Conservation (phyloP, 1,139 yeast species). For the Protomyces lactucae-debilis region DNA sequence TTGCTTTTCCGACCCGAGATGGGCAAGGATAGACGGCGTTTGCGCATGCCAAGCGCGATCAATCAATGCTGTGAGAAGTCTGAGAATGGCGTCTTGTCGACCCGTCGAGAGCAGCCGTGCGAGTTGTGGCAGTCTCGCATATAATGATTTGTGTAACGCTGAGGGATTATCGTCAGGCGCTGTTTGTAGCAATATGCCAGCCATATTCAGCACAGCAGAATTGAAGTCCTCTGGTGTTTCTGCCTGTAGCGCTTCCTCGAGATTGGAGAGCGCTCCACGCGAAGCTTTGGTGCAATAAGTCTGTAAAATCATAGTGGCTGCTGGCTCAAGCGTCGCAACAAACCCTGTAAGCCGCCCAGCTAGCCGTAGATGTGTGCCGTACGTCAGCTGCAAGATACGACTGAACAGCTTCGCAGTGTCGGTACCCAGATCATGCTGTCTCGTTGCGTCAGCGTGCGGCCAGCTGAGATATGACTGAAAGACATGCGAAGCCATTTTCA, state of each 20-base stretch:
- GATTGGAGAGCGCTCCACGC: neutral
- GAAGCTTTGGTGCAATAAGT: neutral
- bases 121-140: neutral
- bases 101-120: neutral
- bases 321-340: neutral
- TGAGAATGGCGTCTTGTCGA: neutral
- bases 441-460: neutral
- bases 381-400: neutral
- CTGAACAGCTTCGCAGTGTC: neutral
- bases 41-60: neutral
- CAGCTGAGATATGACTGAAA: neutral
- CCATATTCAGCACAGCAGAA: neutral
- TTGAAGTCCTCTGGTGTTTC: neutral
- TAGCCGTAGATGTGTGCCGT: neutral
- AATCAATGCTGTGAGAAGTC: neutral
- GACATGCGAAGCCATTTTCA: neutral
- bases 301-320: neutral
- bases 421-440: neutral
- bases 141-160: neutral
- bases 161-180: neutral
- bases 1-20: slow-evolving; percentile 57
- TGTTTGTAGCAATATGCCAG: neutral
- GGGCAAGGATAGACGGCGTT: slow-evolving; percentile 55
- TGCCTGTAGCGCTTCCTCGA: neutral
- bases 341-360: neutral